Evolutionary conservation across 805 yeast species (phyloP).

Genomic region (Pichia membranifaciens): DNA sequence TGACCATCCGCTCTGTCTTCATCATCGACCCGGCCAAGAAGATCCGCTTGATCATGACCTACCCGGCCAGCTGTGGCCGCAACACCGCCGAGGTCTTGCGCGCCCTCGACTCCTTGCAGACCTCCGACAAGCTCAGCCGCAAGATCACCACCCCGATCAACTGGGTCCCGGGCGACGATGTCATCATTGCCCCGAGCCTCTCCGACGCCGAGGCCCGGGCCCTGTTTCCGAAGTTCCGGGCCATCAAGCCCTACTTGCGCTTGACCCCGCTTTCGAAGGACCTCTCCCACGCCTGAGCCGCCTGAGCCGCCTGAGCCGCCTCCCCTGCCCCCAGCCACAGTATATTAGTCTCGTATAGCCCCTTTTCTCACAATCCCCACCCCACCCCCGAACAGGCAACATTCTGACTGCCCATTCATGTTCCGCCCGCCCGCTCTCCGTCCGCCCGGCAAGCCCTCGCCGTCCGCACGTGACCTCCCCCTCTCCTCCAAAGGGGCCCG

Average conservation of each 20-base stretch:
- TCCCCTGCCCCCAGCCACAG: too few relatives aligned
- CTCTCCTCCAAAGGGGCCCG: too few relatives aligned
- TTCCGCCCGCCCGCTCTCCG: too few relatives aligned
- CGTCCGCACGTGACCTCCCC: too few relatives aligned
- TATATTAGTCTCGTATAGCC: too few relatives aligned
- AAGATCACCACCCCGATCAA: conserved; percentile 62
- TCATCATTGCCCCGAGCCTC: conserved; percentile 63
- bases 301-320: too few relatives aligned
- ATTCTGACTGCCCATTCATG: too few relatives aligned
- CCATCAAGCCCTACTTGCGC: conserved; percentile 59
- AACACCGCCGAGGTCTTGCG: conserved; percentile 70
- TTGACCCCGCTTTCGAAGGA: conserved; percentile 36
- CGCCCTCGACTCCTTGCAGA: conserved; percentile 64
- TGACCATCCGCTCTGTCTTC: conserved; percentile 68
- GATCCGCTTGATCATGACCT: conserved; percentile 55
- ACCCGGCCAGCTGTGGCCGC: conserved; percentile 72
- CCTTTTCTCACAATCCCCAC: too few relatives aligned
- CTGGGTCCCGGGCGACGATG: conserved; percentile 72
- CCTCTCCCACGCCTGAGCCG: too few relatives aligned
- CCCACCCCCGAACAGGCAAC: too few relatives aligned
- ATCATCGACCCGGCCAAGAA: conserved; percentile 63
- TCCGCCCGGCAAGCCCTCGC: too few relatives aligned
- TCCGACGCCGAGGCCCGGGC: conserved; percentile 54
- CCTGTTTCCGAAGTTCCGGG: conserved; percentile 55
- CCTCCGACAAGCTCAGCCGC: conserved; percentile 43